These are phyloP conservation scores for Trametes polyzona DNA, from an alignment of 1,284 basidiomycete species.

Conservation along the genomic window DNA sequence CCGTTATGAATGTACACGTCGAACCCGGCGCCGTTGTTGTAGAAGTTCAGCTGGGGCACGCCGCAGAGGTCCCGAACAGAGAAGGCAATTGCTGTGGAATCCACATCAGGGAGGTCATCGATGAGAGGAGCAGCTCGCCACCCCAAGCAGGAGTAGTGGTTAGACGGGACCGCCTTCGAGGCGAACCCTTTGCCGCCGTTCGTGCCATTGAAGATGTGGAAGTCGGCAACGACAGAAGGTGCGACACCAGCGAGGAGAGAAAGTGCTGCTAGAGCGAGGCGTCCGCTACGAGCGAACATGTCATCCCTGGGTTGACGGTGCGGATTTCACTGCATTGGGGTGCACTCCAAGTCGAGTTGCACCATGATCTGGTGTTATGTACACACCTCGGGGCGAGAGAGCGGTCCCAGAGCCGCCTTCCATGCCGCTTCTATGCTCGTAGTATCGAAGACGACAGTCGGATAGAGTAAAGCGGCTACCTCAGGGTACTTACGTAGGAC, in stretches of 20 bases:
- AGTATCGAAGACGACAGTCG: too few species aligned
- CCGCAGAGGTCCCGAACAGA: not conserved
- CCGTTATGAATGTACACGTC: conserved; percentile 1
- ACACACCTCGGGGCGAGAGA: too few species aligned
- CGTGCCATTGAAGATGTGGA: conserved; percentile 5
- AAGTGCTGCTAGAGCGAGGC: not conserved
- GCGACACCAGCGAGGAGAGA: not conserved
- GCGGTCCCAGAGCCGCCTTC: too few species aligned
- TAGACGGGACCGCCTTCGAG: conserved; percentile 3
- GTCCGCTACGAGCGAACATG: not conserved
- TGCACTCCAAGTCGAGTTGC: too few species aligned
- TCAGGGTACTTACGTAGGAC: too few species aligned
- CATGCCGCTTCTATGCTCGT: too few species aligned
- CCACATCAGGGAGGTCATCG: not conserved
- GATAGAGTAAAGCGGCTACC: too few species aligned
- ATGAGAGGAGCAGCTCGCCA: not conserved
- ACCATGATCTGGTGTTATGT: too few species aligned
- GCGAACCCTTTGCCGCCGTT: not conserved
- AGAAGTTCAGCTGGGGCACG: conserved; percentile 3
- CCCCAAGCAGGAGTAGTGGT: conserved; percentile 2
- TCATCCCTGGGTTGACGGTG: too few species aligned
- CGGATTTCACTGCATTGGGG: too few species aligned
- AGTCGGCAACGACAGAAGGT: not conserved
- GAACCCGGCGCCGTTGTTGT: conserved; percentile 4
- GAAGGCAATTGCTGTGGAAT: not conserved